Evolutionary conservation across 495 filamentous ascomycete genomes (phyloP), one percentile per base, ranked within the genome.

Genomic region (Daldinia decipiens): DNA sequence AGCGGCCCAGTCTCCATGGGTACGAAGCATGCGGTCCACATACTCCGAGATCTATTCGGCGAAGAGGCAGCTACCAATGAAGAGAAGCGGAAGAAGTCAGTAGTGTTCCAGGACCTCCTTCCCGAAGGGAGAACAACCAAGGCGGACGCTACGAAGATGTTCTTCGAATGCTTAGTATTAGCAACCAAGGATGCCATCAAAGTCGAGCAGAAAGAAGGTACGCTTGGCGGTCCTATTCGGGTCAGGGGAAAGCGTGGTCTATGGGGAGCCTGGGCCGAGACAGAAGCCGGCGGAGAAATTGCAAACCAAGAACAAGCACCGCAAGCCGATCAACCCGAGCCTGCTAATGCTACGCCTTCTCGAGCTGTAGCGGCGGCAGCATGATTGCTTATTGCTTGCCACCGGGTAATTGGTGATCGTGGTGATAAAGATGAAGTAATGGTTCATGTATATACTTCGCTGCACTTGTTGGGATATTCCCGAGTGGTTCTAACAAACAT

Each of bases 131-230:
- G 84, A 58, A 93, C 95, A 2, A 90, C 86, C 56, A 90, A 91
- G 74, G 89, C 89, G 12, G 95, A 98, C 71, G 96, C 96, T 3
- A 98, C 95, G 40, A 97, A 97, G 84, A 97, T 99, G 95, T 99
- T 99, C 82, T 98, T 98, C 66, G 96, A 99, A 80, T 89, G 94
- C 38, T 83, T 99, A 43, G 95, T 98, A 5, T 82, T 99, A 55
- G 96, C 96, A 11, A 99, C 95, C 12, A 98, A 98, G 84, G 96
- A 98, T 79, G 95, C 95, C 38, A 91, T 99, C 75, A 95, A 97
- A 77, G 92, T 98, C n/a, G 94, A 98, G 75, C 95, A 99, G 80
- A 82, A 84, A n/a, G 84, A 88, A 53, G 86, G 87, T 15, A 79
- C 85, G 34, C 86, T 97, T 40, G 93, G 93, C 50, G 90, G 87